Evolutionary conservation across 352 stramenopile species (phyloP), one percentile per base, ranked within the genome.

Genomic region (Phytopythium ostracodes): DNA sequence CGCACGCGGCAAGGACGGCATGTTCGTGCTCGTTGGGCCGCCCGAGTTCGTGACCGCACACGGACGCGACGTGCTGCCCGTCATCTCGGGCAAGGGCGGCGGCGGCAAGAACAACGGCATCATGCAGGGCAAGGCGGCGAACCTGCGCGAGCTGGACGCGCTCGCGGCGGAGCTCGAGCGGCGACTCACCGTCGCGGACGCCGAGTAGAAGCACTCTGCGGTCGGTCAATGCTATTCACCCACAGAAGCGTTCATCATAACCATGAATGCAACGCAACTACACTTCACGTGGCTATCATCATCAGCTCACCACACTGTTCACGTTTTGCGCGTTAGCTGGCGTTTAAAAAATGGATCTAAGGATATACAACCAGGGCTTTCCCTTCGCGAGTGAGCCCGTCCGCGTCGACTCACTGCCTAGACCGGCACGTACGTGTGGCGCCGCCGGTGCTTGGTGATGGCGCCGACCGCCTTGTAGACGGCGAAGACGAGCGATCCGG

Each of bases 91-190:
- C 53, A 93, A 92, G 53, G 84, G 86, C 31, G 86, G 86, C 9
- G 81, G 82, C 36, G 82, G 83, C 50, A 92, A 90, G 64, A 84
- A 85, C 59, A 84, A 84, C 57, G 77, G 82, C 9, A 63, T 91
- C 22, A 76, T 94, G 42, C 87, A 96, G 64, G 87, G 87, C 33
- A 94, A 94, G 67, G 84, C 80, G 12, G 87, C 89, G 62, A 64
- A 61, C 1, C 56, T 93, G 38, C 54, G 61, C 25, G 85, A 88
- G n/a, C 43, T 89, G 5, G 60, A 73, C 33, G 57, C 62, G n/a
- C 60, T 90, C 8, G 60, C 76, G 6, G 72, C 62, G 10, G 76
- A 84, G 60, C 68, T 93, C 12, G 38, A 76, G 35, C 59, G 79
- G 47, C 53, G 53, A 1, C 53, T 59, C n/a, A 20, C 42, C 18